Evolutionary conservation across 2,329 filamentous ascomycete genomes (phyloP).

Genomic region (Aspergillus amoenus): DNA sequence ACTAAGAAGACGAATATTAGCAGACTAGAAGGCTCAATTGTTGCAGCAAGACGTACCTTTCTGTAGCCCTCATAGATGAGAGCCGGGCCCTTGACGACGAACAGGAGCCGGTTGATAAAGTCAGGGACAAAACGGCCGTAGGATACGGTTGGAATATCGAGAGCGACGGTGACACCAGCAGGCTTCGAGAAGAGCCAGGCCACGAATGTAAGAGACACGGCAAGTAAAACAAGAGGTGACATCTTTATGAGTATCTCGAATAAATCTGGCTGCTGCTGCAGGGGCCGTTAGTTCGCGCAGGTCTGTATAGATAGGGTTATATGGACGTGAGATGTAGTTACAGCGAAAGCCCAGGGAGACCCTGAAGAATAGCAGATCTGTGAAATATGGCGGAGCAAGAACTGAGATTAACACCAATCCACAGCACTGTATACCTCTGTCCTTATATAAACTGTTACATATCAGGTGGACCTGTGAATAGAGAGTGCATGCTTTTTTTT

Average conservation of each 20-base stretch:
- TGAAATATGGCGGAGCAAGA: no score
- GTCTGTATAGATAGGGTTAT: not conserved
- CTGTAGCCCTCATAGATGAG: slow-evolving; percentile 29
- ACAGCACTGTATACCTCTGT: no score
- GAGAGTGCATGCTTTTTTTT: no score
- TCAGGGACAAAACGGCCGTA: slow-evolving; percentile 22
- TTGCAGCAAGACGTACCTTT: slow-evolving; percentile 16
- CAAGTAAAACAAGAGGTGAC: not conserved
- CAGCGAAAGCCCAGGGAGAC: no score
- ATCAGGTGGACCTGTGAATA: no score
- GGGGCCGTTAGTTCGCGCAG: no score
- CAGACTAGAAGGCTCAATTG: not conserved
- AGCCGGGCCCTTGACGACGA: slow-evolving; percentile 20
- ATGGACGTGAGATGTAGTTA: no score
- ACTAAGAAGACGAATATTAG: slow-evolving; percentile 17
- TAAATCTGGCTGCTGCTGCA: not conserved
- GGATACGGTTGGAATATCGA: slow-evolving; percentile 24
- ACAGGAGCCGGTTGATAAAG: slow-evolving; percentile 27
- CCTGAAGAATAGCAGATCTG: no score
- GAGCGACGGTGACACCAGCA: not conserved
- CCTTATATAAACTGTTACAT: no score
- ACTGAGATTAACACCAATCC: no score
- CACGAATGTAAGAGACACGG: not conserved
- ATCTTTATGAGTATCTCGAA: not conserved
- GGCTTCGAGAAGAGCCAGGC: not conserved